These are phyloP conservation scores for Candida maesae DNA, from an alignment of 805 yeast genomes.

Conservation along the genomic window DNA sequence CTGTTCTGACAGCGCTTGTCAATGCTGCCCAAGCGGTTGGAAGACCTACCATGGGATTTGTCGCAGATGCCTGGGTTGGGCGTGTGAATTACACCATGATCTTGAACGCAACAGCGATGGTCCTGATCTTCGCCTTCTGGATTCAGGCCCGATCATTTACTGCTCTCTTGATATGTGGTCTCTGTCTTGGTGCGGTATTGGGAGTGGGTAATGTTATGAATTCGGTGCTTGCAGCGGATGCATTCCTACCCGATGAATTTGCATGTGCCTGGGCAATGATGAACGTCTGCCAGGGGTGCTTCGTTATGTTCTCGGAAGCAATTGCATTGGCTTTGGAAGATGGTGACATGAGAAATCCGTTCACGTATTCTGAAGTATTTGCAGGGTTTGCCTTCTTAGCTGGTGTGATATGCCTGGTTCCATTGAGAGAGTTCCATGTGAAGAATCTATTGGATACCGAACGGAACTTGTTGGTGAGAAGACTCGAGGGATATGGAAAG, in stretches of 20 bases:
- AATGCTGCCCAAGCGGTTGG: constrained; percentile 48
- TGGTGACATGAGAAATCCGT: constrained; percentile 35
- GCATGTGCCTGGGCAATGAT: constrained; percentile 39
- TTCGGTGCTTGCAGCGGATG: constrained; percentile 39
- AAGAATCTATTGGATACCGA: constrained; percentile 26
- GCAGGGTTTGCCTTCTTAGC: constrained; percentile 46
- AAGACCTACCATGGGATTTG: constrained; percentile 44
- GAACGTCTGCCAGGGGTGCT: constrained; percentile 30
- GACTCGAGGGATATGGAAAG: neutral
- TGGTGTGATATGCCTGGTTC: constrained; percentile 38
- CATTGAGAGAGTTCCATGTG: constrained; percentile 49
- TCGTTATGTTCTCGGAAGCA: constrained; percentile 48
- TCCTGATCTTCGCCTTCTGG: constrained; percentile 46
- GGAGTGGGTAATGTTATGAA: constrained; percentile 45
- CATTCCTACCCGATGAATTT: constrained; percentile 34
- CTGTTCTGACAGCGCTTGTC: constrained; percentile 42
- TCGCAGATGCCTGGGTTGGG: constrained; percentile 42
- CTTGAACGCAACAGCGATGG: constrained; percentile 30
- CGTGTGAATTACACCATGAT: constrained; percentile 41
- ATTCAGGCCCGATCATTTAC: constrained; percentile 37
- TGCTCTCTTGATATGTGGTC: constrained; percentile 37
- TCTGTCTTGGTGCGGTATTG: constrained; percentile 40
- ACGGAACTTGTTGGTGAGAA: neutral
- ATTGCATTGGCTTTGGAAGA: constrained; percentile 47
- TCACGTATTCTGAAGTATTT: constrained; percentile 55